Percentiles rank a stretch among this genome's conserved stretches.
Evolutionary conservation across 2,329 filamentous ascomycete species (phyloP).

Genomic region (Chrysosporium keratinophilum): DNA sequence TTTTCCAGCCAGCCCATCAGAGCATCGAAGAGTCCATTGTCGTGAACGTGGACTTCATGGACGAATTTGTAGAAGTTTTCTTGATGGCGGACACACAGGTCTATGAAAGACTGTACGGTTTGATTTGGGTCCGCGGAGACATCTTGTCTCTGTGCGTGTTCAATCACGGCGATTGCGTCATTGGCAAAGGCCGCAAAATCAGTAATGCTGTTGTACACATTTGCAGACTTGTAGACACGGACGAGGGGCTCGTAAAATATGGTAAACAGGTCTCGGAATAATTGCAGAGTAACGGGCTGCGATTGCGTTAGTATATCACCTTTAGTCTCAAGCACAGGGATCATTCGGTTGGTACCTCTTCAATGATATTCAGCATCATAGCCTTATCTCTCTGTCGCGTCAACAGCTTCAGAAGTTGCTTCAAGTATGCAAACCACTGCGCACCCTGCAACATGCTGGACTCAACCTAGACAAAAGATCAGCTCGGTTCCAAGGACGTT

Average conservation of each 20-base stretch:
- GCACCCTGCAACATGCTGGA: slow-evolving; percentile 81
- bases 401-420: slow-evolving; percentile 86
- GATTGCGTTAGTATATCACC: slow-evolving; percentile 11
- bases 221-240: slow-evolving; percentile 94
- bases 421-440: slow-evolving; percentile 85
- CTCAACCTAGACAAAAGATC: slow-evolving; percentile 45
- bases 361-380: slow-evolving; percentile 93
- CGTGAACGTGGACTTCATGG: slow-evolving; percentile 92
- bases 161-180: slow-evolving; percentile 75
- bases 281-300: slow-evolving; percentile 77
- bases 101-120: slow-evolving; percentile 95
- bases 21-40: slow-evolving; percentile 90
- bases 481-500: neutral
- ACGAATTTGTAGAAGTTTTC: slow-evolving; percentile 98
- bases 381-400: slow-evolving; percentile 86
- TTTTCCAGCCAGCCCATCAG: slow-evolving; percentile 96
- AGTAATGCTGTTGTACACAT: slow-evolving; percentile 93
- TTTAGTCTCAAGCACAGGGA: neutral
- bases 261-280: slow-evolving; percentile 91
- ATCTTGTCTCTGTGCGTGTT: slow-evolving; percentile 60
- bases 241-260: slow-evolving; percentile 98
- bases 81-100: slow-evolving; percentile 87
- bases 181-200: slow-evolving; percentile 91
- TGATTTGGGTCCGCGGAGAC: slow-evolving; percentile 93
- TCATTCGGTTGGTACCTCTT: slow-evolving; percentile 48